Evolutionary conservation across 2,329 filamentous ascomycete species (phyloP).

Genomic region (Raffaelea deltoideospora): DNA sequence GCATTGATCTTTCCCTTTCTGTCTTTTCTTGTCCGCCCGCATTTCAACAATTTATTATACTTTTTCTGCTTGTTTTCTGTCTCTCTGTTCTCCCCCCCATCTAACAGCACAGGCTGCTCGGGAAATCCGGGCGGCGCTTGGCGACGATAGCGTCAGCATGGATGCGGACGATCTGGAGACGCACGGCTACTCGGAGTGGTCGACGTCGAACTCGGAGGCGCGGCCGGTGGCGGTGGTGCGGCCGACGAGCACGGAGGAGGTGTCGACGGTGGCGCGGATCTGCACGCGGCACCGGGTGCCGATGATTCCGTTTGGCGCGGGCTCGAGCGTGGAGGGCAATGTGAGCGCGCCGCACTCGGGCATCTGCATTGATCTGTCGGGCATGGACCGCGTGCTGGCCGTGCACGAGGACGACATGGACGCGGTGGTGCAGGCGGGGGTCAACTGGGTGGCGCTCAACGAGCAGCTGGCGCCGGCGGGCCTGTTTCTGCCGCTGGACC

Average conservation of each 20-base stretch:
- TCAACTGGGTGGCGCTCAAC: constrained; percentile 69
- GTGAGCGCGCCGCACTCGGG: constrained; percentile 59
- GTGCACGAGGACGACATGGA: constrained; percentile 55
- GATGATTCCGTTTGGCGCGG: constrained; percentile 43
- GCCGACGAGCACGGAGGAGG: constrained; percentile 48
- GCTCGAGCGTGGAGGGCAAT: constrained; percentile 65
- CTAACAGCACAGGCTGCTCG: constrained; percentile 31
- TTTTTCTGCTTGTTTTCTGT: no score
- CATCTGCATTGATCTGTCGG: constrained; percentile 60
- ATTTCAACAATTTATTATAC: no score
- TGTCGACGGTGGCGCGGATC: constrained; percentile 44
- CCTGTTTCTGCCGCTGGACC: constrained; percentile 75
- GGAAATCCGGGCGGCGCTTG: constrained; percentile 35
- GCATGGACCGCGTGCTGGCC: constrained; percentile 57
- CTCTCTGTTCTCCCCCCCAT: neutral
- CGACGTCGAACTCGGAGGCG: constrained; percentile 47
- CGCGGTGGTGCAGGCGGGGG: constrained; percentile 54
- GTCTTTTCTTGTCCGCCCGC: no score
- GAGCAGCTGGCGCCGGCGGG: constrained; percentile 51
- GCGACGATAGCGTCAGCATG: constrained; percentile 44
- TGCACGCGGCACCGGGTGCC: constrained; percentile 49
- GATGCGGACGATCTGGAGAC: constrained; percentile 47
- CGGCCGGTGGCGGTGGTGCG: constrained; percentile 51
- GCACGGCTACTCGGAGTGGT: constrained; percentile 59
- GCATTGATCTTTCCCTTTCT: no score